Evolutionary conservation across 805 yeast genomes (phyloP), one percentile per base, ranked within the genome.

Genomic region (Candida methanosorbosa): DNA sequence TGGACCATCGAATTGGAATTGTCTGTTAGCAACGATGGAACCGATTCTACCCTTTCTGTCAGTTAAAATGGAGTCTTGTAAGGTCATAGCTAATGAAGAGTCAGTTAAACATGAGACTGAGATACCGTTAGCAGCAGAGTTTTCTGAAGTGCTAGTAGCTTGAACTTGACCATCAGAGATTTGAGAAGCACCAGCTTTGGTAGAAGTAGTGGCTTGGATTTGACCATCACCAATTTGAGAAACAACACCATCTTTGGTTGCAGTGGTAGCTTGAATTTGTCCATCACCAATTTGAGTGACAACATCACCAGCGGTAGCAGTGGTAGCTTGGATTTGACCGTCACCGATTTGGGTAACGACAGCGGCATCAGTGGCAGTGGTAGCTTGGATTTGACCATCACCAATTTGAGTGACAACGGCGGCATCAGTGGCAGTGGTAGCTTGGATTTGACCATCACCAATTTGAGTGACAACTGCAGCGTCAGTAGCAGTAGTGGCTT

Each of bases 1-100:
- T 32, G 78, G 78, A 50, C 78, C 78, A 51, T 73, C 79, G 46
- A 73, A 73, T 61, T 73, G 79, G 71, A 73, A 72, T 59, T 73
- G 79, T 61, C 72, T 64, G 70, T 71, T 71, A 39, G 77, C 75
- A 43, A 72, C 78, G 55, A 72, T 71, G 29, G 77, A 69, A 46
- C 78, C 78, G 41, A 72, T 58, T 66, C 78, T 68, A 40, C 73
- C 73, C 35, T 52, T 36, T 20, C 63, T 40, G 44, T 72, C 78
- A 14, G 55, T 66, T 50, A 72, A 61, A 34, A 65, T 49, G 34
- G 67, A 54, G 30, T 44, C 56, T 30, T 57, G 48, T 50, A 72
- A 62, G 13, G 57, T 50, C 62, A 72, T 56, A 18, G 71, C 46
- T 42, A 72, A 64, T 27, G 72, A 47, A 48, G 52, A 56, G 15